Conservation (phyloP, 768 basidiomycete species). For the Agrocybe chaxingu region DNA sequence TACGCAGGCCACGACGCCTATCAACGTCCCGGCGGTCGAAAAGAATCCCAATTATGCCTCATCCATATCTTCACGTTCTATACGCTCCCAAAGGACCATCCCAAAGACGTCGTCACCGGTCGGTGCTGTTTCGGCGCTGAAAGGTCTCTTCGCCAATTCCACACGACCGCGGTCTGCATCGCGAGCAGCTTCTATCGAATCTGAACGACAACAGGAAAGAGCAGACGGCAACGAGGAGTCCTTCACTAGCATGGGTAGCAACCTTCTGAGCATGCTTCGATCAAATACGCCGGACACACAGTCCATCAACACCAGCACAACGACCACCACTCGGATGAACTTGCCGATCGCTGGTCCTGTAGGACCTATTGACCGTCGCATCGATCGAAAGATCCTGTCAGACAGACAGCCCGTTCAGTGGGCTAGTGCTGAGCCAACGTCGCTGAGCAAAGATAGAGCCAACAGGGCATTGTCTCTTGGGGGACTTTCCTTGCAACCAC, state of each 20-base stretch:
- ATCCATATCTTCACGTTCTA: constrained; percentile 41
- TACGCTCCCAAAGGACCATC: constrained; percentile 37
- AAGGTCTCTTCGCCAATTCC: constrained; percentile 49
- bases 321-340: constrained; percentile 25
- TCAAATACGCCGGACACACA: constrained; percentile 32
- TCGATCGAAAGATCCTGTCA: constrained; percentile 26
- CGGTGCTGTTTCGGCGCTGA: constrained; percentile 53
- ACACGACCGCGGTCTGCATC: constrained; percentile 57
- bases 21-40: constrained; percentile 25
- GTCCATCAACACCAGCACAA: constrained; percentile 17
- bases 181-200: constrained; percentile 42
- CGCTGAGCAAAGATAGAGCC: constrained; percentile 21
- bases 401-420: constrained; percentile 22
- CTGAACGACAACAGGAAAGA: constrained; percentile 26
- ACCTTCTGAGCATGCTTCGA: constrained; percentile 50
- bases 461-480: constrained; percentile 31
- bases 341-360: constrained; percentile 30
- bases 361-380: constrained; percentile 24
- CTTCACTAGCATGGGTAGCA: constrained; percentile 53
- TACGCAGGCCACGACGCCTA: constrained; percentile 16
- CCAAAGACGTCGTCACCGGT: constrained; percentile 35
- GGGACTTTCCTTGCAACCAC: constrained; percentile 42
- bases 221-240: constrained; percentile 42
- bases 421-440: constrained; percentile 29
- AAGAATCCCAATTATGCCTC: constrained; percentile 42